phyloP scores from a whole-genome alignment of 768 basidiomycete species.

The Boletus coccyginus region DNA sequence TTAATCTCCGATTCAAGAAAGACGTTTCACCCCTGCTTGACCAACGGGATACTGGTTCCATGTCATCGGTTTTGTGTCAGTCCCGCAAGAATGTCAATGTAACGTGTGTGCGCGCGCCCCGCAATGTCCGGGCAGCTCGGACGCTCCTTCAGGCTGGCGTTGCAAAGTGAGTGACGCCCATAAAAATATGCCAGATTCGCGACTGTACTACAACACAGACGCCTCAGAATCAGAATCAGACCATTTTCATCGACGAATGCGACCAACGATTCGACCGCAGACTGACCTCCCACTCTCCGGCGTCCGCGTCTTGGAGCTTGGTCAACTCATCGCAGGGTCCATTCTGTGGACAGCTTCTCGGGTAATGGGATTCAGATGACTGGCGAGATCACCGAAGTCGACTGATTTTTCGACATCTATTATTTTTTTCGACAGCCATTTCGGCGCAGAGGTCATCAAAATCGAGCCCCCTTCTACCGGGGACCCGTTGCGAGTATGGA shows the following conservation, averaged over 20 bases:
- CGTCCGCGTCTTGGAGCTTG: constrained; percentile 64
- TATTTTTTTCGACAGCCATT: constrained; percentile 45
- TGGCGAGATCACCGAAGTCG: not conserved
- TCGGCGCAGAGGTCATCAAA: constrained; percentile 72
- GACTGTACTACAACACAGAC: not conserved
- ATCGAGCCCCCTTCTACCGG: constrained; percentile 62
- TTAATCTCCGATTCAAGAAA: no score
- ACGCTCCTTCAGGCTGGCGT: not conserved
- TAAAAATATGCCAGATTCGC: not conserved
- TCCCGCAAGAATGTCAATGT: not conserved
- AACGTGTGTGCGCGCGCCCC: not conserved
- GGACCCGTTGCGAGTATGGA: constrained; percentile 68
- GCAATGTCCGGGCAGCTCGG: not conserved
- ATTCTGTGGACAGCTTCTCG: constrained; percentile 69
- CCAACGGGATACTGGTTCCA: not conserved
- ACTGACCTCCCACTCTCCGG: constrained; percentile 58
- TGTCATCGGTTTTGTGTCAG: not conserved
- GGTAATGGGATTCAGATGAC: constrained; percentile 42
- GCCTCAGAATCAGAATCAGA: not conserved
- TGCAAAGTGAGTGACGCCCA: constrained; percentile 2
- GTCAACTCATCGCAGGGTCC: constrained; percentile 72
- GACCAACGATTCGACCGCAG: constrained; percentile 1
- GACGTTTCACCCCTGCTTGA: no score
- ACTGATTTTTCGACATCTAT: not conserved
- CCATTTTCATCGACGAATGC: constrained; percentile 14